Percentiles rank a stretch among this genome's conserved stretches.
These are phyloP conservation scores for Neolentinus lepideus DNA, from an alignment of 1,284 basidiomycete genomes.

Conservation along the genomic window DNA sequence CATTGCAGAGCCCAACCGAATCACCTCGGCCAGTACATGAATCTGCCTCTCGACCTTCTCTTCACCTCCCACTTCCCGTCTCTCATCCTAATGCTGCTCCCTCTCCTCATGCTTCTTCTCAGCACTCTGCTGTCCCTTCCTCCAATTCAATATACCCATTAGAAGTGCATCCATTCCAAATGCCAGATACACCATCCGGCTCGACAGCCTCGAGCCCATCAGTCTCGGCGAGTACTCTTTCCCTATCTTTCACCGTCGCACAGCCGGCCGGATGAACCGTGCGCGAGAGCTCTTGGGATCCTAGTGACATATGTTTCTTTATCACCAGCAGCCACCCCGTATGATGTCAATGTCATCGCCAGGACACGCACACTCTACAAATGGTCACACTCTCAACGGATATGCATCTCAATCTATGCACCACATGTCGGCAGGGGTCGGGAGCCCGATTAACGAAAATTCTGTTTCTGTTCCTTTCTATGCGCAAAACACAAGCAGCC, in stretches of 20 bases:
- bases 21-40: constrained; percentile 10
- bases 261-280: constrained; percentile 19
- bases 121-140: constrained; percentile 26
- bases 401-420: neutral
- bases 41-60: constrained; percentile 10
- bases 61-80: constrained; percentile 5
- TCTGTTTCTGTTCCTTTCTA: neutral
- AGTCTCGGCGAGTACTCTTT: constrained; percentile 73
- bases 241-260: constrained; percentile 18
- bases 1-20: constrained; percentile 25
- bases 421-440: neutral
- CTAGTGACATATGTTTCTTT: constrained; percentile 39
- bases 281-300: constrained; percentile 28
- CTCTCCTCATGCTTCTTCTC: constrained; percentile 21
- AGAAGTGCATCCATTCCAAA: constrained; percentile 45
- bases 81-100: constrained; percentile 7
- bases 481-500: constrained; percentile 17
- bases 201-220: constrained; percentile 67
- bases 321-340: constrained; percentile 46
- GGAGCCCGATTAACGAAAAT: neutral
- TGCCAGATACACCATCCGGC: constrained; percentile 63
- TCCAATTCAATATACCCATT: constrained; percentile 38
- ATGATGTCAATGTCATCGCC: constrained; percentile 30
- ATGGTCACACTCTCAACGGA: neutral
- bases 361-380: constrained; percentile 10